These are phyloP conservation scores for Emergomyces orientalis DNA, from an alignment of 2,329 filamentous ascomycete genomes.

Conservation along the genomic window DNA sequence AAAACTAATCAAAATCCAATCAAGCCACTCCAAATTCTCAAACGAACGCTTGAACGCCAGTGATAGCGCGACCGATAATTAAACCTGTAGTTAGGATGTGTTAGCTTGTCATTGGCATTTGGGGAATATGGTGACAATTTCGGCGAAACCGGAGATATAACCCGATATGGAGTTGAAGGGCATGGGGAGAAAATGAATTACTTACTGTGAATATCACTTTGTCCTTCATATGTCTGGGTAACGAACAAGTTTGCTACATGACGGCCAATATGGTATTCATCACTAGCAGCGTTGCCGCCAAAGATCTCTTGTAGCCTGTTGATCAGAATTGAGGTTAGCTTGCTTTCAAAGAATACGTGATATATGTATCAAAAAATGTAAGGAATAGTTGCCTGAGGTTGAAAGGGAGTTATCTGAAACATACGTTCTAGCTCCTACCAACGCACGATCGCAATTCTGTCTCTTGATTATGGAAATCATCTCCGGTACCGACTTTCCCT, in stretches of 20 bases:
- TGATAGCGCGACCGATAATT: not conserved
- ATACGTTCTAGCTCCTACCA: conserved; percentile 63
- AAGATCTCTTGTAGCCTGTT: conserved; percentile 80
- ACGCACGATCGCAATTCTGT: conserved; percentile 88
- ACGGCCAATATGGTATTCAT: conserved; percentile 90
- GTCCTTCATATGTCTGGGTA: conserved; percentile 95
- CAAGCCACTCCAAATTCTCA: not conserved
- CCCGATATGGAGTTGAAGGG: conserved; percentile 19
- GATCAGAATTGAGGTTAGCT: not conserved
- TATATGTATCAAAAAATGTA: not conserved
- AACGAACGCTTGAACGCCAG: not conserved
- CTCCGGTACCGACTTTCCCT: conserved; percentile 77
- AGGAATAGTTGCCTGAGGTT: not conserved
- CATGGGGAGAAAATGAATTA: conserved; percentile 18
- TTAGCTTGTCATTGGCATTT: not conserved
- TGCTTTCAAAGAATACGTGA: not conserved
- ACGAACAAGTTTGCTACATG: conserved; percentile 96
- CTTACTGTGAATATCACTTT: conserved; percentile 94
- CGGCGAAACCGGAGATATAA: conserved; percentile 36
- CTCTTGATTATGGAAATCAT: conserved; percentile 97
- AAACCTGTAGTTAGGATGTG: not conserved
- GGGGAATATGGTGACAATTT: not conserved
- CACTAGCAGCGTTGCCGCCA: conserved; percentile 94
- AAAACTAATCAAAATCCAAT: not conserved
- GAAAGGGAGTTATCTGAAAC: conserved; percentile 19